These are phyloP conservation scores for Fraxinus angustifolia DNA, from an alignment of 305 asterid species.

Conservation along the genomic window DNA sequence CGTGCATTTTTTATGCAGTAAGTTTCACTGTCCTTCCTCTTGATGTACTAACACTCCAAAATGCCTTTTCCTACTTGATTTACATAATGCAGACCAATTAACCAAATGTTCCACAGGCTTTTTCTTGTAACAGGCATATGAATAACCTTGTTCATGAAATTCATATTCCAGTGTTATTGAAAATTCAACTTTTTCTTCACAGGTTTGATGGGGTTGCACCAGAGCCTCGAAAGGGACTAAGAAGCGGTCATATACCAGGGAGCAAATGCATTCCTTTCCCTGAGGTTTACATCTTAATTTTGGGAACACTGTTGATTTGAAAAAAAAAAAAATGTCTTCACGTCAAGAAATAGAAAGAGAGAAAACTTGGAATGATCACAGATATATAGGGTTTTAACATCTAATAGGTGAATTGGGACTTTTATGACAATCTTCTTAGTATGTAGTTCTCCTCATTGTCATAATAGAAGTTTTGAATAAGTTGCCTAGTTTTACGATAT, in stretches of 20 bases:
- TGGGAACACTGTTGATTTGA: not conserved
- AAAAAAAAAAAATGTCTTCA: not conserved
- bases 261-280: constrained; percentile 88
- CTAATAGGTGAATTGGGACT: not conserved
- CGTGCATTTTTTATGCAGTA: not conserved
- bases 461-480: not conserved
- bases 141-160: not conserved
- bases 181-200: not conserved
- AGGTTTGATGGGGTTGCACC: constrained; percentile 93
- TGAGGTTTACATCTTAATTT: constrained; percentile 36
- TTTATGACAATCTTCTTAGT: not conserved
- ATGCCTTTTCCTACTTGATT: not conserved
- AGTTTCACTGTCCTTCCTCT: not conserved
- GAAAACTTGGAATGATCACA: not conserved
- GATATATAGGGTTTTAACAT: not conserved
- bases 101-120: not conserved
- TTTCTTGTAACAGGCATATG: not conserved
- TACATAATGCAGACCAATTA: not conserved
- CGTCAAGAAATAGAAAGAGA: not conserved
- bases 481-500: not conserved
- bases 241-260: constrained; percentile 88
- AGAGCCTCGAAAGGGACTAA: constrained; percentile 91
- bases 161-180: not conserved
- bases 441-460: not conserved
- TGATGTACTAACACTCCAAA: not conserved